These are phyloP conservation scores for Colletotrichum tropicicola DNA, from an alignment of 2,329 filamentous ascomycete genomes.

Conservation along the genomic window DNA sequence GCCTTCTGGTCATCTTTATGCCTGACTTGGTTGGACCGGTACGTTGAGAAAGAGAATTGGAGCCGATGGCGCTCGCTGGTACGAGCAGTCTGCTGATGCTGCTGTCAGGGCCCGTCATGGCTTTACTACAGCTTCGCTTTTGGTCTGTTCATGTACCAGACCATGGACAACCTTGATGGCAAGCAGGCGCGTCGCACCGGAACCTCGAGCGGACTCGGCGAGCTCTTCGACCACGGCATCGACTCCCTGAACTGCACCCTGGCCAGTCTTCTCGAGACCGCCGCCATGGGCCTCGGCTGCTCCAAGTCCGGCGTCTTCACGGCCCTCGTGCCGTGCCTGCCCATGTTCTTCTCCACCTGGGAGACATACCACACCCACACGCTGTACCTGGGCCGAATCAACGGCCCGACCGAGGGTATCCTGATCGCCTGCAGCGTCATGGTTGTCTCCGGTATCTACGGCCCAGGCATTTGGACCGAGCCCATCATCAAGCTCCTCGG, in stretches of 20 bases:
- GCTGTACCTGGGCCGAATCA: slow-evolving; percentile 94
- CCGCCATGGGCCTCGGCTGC: slow-evolving; percentile 89
- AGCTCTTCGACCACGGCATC: slow-evolving; percentile 98
- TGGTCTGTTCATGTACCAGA: slow-evolving; percentile 98
- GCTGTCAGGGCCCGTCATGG: slow-evolving; percentile 80
- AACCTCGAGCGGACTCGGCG: slow-evolving; percentile 92
- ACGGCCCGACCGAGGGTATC: slow-evolving; percentile 94
- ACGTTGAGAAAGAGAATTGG: slow-evolving; percentile 45
- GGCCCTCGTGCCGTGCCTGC: slow-evolving; percentile 86
- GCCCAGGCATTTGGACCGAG: slow-evolving; percentile 85
- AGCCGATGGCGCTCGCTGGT: background rate
- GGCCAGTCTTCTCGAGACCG: slow-evolving; percentile 88
- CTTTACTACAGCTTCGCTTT: slow-evolving; percentile 95
- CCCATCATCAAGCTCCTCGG: slow-evolving; percentile 77
- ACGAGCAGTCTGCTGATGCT: slow-evolving; percentile 16
- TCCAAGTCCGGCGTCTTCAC: slow-evolving; percentile 90
- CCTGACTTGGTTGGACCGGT: slow-evolving; percentile 92
- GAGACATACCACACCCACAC: slow-evolving; percentile 99
- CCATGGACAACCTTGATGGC: slow-evolving; percentile 98
- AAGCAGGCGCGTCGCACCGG: slow-evolving; percentile 96
- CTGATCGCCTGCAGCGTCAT: slow-evolving; percentile 89
- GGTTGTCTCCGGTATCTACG: slow-evolving; percentile 86
- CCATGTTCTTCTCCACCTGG: slow-evolving; percentile 99
- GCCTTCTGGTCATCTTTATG: slow-evolving; percentile 77
- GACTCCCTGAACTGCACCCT: slow-evolving; percentile 98